phyloP scores from a whole-genome alignment of 2,329 filamentous ascomycete genomes.

The Cadophora gregata region DNA sequence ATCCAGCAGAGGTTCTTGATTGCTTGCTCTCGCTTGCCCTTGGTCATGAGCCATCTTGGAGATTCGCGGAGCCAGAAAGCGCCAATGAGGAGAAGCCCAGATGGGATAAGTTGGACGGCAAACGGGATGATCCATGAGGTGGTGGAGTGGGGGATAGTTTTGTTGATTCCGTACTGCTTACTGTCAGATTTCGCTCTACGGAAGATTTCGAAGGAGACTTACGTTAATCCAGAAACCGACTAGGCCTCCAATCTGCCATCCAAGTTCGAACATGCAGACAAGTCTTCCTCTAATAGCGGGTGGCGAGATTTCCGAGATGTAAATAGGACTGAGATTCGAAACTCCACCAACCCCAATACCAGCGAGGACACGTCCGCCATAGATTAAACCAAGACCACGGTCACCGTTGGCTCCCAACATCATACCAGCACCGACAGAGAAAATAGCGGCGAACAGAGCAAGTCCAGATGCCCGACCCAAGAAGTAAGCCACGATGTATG shows the following conservation, averaged over 20 bases:
- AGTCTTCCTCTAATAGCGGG: conserved; percentile 68
- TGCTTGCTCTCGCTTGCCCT: conserved; percentile 64
- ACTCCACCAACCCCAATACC: conserved; percentile 68
- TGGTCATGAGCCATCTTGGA: conserved; percentile 72
- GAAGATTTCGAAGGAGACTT: conserved; percentile 25
- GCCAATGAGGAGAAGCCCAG: conserved; percentile 64
- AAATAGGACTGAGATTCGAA: conserved; percentile 68
- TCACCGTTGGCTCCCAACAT: conserved; percentile 71
- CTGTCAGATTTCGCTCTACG: background rate
- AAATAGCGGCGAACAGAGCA: conserved; percentile 64
- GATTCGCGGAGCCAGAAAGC: conserved; percentile 66
- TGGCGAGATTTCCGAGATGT: conserved; percentile 65
- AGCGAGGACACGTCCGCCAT: conserved; percentile 66
- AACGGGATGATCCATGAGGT: conserved; percentile 69
- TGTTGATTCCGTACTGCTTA: conserved; percentile 55
- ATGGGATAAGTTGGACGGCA: conserved; percentile 69
- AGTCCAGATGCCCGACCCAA: conserved; percentile 71
- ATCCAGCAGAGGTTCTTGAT: conserved; percentile 67
- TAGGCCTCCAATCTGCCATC: conserved; percentile 67
- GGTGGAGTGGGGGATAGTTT: conserved; percentile 52
- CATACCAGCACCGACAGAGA: conserved; percentile 72
- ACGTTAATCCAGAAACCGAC: conserved; percentile 70
- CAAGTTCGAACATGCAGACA: conserved; percentile 70
- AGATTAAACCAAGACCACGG: conserved; percentile 68
- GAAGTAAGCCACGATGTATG: conserved; percentile 70